Base-by-base conservation (phyloP, 371 early-diverging fungal genomes). In the Rhizopus sp. region DNA sequence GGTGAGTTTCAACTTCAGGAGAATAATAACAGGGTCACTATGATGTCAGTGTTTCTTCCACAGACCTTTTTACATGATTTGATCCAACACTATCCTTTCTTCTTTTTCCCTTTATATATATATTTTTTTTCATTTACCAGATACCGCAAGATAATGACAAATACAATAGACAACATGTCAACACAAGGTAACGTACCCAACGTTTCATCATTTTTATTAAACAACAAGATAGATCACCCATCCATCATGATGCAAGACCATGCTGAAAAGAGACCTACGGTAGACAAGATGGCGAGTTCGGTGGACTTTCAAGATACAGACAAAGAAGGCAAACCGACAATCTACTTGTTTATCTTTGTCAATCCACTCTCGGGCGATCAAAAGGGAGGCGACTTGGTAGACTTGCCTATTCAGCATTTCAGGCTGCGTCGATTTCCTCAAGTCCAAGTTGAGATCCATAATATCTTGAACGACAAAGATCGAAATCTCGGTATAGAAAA, bases 261-360 rank as follows among this genome's bases (percentile, higher is more conserved):
- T 50, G 39, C 51, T 23, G 15, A 7, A 33, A 49, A 33, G 16
- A 51, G 16, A n/a, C 44, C 44, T 35, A 42, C 1, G 13, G 23
- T 23, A 23, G 23, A 15, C 9, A 63, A 57, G 31, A 53, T 50
- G 10, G 34, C 39, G 7, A 50, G 51, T 34, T 60, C 53, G 15
- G 41, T 53, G 13, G 37, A 53, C 33, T 33, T 64, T 32, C 53
- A 56, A n/a, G 45, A 60, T 48, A 56, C 60, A 15, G 9, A 41
- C 13, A 16, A 53, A 32, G 75, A 78, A 51, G 78, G 70, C 0
- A 59, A 65, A 6, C 84, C 85, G 0, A 68, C 60, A 16, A 66
- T 77, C 3, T 81, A 83, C 38, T 66, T 84, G 15, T 82, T 86
- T 40, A 83, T 86, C n/a, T 86, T 86, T 64, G 82, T 82, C 33